Conservation (phyloP, 225 moss, liverwort and hornwort species). For the Neckera pumila region DNA sequence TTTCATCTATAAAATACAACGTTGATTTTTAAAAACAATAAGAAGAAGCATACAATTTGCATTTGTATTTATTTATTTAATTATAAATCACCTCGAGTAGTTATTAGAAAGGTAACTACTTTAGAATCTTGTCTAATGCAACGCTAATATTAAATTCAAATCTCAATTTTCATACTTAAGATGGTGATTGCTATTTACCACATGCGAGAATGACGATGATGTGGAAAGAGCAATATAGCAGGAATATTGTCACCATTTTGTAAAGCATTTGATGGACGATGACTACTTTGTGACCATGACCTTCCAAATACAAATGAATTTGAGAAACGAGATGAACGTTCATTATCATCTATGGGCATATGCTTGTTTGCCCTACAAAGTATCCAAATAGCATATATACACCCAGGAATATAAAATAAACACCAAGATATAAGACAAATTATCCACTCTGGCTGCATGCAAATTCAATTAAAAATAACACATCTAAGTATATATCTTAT, state of each 20-base stretch:
- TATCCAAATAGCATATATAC: constrained; percentile 12
- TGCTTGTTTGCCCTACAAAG: constrained; percentile 4
- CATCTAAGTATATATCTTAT: background rate
- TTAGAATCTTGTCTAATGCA: background rate
- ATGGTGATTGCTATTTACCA: background rate
- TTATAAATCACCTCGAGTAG: too few species aligned
- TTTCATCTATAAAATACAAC: background rate
- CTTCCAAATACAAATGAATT: background rate
- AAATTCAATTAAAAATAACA: background rate
- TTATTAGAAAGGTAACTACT: background rate
- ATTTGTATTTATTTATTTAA: background rate
- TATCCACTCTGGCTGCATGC: constrained; percentile 1
- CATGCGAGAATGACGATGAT: background rate
- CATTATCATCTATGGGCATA: background rate
- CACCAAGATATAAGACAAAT: constrained; percentile 1
- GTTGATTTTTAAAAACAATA: background rate
- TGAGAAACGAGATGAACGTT: background rate
- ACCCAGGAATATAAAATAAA: constrained; percentile 6
- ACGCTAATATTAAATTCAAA: rapidly evolving
- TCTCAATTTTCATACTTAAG: background rate
- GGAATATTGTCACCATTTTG: background rate
- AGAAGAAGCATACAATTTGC: rapidly evolving
- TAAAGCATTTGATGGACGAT: background rate
- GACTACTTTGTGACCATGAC: background rate
- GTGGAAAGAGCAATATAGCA: background rate